These are phyloP conservation scores for Nicotiana knightiana DNA, from an alignment of 257 asterid genomes.

Conservation along the genomic window DNA sequence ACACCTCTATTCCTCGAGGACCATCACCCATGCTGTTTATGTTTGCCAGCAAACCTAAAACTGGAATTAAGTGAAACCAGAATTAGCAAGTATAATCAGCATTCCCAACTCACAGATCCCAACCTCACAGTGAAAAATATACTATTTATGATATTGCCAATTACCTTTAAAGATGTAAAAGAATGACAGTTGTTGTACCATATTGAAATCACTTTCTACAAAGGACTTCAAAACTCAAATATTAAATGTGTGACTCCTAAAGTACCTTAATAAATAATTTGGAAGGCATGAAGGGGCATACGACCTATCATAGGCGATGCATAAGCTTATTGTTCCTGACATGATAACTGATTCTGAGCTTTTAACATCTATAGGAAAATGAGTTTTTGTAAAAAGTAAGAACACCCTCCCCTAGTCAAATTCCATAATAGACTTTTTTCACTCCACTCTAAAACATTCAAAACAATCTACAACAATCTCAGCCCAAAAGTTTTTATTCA, in stretches of 20 bases:
- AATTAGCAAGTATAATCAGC: background rate
- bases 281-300: background rate
- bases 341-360: background rate
- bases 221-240: background rate
- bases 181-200: background rate
- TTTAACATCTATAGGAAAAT: background rate
- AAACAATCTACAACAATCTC: background rate
- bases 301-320: background rate
- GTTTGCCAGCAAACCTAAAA: conserved; percentile 21
- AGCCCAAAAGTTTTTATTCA: background rate
- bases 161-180: background rate
- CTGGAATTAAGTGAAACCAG: background rate
- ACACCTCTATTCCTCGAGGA: conserved; percentile 61
- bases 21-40: conserved; percentile 69
- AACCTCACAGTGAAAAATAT: background rate
- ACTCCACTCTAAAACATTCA: background rate
- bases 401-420: background rate
- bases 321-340: background rate
- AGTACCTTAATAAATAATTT: background rate
- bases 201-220: background rate
- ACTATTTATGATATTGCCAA: background rate
- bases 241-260: background rate
- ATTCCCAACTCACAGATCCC: background rate
- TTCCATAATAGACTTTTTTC: background rate
- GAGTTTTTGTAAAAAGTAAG: background rate